phyloP scores from a whole-genome alignment of 441 rosid species.

The Melianthus villosus region DNA sequence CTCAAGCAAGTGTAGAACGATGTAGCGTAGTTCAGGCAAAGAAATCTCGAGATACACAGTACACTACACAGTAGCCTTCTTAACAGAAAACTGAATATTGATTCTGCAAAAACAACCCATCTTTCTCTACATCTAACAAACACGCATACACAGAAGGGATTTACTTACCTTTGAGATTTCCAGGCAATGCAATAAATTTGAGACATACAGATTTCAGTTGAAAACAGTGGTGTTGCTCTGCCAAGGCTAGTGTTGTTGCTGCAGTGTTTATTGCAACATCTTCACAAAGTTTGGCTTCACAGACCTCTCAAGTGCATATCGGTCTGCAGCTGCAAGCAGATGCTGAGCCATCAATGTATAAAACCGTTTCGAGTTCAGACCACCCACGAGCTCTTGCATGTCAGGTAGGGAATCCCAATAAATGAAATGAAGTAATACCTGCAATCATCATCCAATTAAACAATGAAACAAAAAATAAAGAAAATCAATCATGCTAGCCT shows the following conservation, averaged over 20 bases:
- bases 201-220: slow-evolving; percentile 68
- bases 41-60: too few relatives aligned
- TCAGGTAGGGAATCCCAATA: slow-evolving; percentile 75
- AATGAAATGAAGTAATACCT: slow-evolving; percentile 74
- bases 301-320: slow-evolving; percentile 68
- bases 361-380: slow-evolving; percentile 57
- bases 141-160: slow-evolving; percentile 1
- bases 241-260: slow-evolving; percentile 73
- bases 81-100: too few relatives aligned
- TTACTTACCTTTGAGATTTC: slow-evolving; percentile 57
- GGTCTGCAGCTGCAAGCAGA: slow-evolving; percentile 84
- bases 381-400: slow-evolving; percentile 59
- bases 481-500: slow-evolving; percentile 1
- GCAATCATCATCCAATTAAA: too few relatives aligned
- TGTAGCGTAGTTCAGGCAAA: too few relatives aligned
- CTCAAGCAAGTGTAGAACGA: too few relatives aligned
- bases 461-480: slow-evolving; percentile 2
- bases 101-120: neutral
- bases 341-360: slow-evolving; percentile 75
- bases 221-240: slow-evolving; percentile 84
- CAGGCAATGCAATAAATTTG: slow-evolving; percentile 56
- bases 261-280: slow-evolving; percentile 66
- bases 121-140: neutral
- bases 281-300: slow-evolving; percentile 62
- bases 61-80: too few relatives aligned